Evolutionary conservation across 257 asterid genomes (phyloP).

Genomic region (Cordia subcordata): DNA sequence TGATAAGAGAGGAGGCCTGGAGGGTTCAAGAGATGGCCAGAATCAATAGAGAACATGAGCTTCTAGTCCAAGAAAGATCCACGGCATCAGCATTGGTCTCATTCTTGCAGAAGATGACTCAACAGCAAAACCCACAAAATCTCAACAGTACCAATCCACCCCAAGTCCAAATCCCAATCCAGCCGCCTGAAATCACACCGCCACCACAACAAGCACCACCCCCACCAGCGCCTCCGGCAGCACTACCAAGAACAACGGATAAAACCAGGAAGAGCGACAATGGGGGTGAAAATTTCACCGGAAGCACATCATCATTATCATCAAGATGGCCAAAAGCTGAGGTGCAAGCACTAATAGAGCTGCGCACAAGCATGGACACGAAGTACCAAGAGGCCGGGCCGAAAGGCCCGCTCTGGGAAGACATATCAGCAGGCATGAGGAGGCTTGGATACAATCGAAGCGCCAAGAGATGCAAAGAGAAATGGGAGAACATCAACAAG

Average conservation of each 20-base stretch:
- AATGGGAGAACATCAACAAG: conserved; percentile 97
- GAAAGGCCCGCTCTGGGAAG: conserved; percentile 95
- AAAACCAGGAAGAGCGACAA: conserved; percentile 19
- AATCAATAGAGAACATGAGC: conserved; percentile 70
- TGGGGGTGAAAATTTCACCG: conserved; percentile 32
- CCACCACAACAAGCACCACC: conserved; percentile 9
- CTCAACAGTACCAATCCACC: conserved; percentile 20
- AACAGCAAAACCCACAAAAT: conserved; percentile 35
- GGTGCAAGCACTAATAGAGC: conserved; percentile 64
- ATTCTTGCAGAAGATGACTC: conserved; percentile 57
- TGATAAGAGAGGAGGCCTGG: conserved; percentile 82
- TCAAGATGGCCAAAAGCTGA: conserved; percentile 96
- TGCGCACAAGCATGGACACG: conserved; percentile 57
- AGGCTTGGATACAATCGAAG: conserved; percentile 68
- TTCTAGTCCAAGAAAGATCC: conserved; percentile 73
- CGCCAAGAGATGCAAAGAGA: conserved; percentile 91
- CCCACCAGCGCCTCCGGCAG: conserved; percentile 1
- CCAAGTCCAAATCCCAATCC: conserved; percentile 15
- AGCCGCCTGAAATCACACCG: conserved; percentile 10
- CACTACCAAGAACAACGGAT: conserved; percentile 15
- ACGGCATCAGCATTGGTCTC: conserved; percentile 65
- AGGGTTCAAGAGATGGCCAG: conserved; percentile 68
- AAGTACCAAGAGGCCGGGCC: conserved; percentile 90
- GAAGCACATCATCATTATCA: conserved; percentile 52
- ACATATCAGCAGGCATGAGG: conserved; percentile 66